phyloP scores from a whole-genome alignment of 345 rosid genomes.

The Murraya paniculata region DNA sequence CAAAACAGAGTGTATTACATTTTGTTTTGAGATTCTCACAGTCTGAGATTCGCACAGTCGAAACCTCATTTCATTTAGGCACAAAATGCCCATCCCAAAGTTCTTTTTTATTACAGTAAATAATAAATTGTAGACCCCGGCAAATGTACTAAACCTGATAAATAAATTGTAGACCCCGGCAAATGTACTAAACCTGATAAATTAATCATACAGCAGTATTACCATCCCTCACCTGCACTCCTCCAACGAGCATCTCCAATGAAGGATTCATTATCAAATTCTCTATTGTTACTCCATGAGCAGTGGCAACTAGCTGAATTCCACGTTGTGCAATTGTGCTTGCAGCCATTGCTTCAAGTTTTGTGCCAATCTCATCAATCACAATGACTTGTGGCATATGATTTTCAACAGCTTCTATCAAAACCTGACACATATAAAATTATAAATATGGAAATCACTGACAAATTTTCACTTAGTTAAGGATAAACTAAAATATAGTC shows the following conservation, averaged over 20 bases:
- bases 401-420: slow-evolving; percentile 91
- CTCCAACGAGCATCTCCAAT: slow-evolving; percentile 87
- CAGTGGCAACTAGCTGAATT: slow-evolving; percentile 90
- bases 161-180: background rate
- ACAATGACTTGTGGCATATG: slow-evolving; percentile 97
- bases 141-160: background rate
- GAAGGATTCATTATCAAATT: slow-evolving; percentile 93
- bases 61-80: background rate
- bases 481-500: background rate
- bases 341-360: slow-evolving; percentile 93
- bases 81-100: background rate
- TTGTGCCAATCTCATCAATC: slow-evolving; percentile 94
- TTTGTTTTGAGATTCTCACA: background rate
- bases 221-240: slow-evolving; percentile 61
- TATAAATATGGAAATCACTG: background rate
- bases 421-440: slow-evolving; percentile 45
- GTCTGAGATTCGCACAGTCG: slow-evolving; percentile 4
- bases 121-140: background rate
- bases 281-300: slow-evolving; percentile 82
- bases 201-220: background rate
- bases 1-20: background rate
- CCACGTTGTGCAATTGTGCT: slow-evolving; percentile 97
- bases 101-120: background rate
- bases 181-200: background rate
- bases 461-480: background rate